Conservation (phyloP, 768 basidiomycete species). For the Kwoniella dendrophila region DNA sequence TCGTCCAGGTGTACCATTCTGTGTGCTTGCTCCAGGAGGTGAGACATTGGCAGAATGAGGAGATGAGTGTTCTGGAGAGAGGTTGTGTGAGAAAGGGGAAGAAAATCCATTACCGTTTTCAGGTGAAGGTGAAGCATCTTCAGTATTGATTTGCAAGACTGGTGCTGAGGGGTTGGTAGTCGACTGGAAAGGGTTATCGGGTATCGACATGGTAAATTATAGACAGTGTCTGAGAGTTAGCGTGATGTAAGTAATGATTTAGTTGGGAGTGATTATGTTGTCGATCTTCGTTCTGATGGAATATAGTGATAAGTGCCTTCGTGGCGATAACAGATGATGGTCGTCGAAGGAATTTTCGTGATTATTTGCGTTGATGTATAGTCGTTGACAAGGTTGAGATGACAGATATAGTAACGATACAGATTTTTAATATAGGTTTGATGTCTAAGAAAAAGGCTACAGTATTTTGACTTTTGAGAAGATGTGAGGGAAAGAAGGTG, state of each 20-base stretch:
- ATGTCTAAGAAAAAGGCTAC: neutral
- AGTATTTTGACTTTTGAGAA: too few relatives aligned
- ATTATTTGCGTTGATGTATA: too few relatives aligned
- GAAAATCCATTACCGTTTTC: neutral
- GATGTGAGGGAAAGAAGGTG: too few relatives aligned
- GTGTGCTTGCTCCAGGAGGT: slow-evolving; percentile 4
- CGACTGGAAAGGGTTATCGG: slow-evolving; percentile 52
- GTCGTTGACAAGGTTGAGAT: neutral
- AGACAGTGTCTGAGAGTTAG: neutral
- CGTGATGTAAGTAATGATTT: too few relatives aligned
- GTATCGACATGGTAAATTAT: slow-evolving; percentile 48
- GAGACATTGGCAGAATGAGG: slow-evolving; percentile 11
- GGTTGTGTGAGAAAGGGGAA: slow-evolving; percentile 1
- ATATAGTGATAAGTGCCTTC: too few relatives aligned
- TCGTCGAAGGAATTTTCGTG: too few relatives aligned
- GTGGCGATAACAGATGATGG: too few relatives aligned
- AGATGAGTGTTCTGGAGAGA: slow-evolving; percentile 3
- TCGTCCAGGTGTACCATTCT: neutral
- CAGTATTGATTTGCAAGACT: slow-evolving; percentile 23
- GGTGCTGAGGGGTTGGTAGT: slow-evolving; percentile 19
- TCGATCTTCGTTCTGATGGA: too few relatives aligned
- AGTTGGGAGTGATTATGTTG: too few relatives aligned
- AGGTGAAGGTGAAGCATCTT: slow-evolving; percentile 5
- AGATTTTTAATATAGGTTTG: neutral
- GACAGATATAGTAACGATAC: neutral